phyloP scores from a whole-genome alignment of 441 rosid genomes.

The Gossypium davidsonii region DNA sequence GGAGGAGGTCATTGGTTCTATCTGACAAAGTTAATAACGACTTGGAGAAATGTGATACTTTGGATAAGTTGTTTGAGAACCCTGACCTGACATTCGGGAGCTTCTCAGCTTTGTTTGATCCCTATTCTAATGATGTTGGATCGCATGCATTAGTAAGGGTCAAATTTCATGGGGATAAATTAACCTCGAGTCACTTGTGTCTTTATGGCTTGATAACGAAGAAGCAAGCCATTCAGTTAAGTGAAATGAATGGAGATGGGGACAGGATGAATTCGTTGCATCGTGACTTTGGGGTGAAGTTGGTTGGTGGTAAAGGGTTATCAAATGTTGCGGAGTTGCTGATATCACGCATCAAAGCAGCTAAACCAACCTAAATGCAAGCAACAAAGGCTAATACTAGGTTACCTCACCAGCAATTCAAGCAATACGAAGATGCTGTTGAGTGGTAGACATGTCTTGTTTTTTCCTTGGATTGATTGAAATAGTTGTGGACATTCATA shows the following conservation, averaged over 20 bases:
- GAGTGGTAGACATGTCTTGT: neutral
- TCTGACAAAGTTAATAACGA: slow-evolving; percentile 23
- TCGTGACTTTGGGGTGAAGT: slow-evolving; percentile 27
- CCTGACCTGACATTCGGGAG: slow-evolving; percentile 50
- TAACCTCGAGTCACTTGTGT: slow-evolving; percentile 24
- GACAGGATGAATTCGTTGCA: slow-evolving; percentile 37
- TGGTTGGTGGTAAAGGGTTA: slow-evolving; percentile 45
- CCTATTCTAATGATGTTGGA: slow-evolving; percentile 38
- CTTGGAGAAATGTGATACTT: slow-evolving; percentile 18
- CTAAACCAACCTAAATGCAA: slow-evolving; percentile 24
- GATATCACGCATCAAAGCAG: slow-evolving; percentile 41
- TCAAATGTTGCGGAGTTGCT: slow-evolving; percentile 41
- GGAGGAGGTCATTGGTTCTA: slow-evolving; percentile 40
- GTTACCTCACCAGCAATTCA: slow-evolving; percentile 7
- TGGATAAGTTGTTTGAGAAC: slow-evolving; percentile 35
- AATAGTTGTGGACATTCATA: neutral
- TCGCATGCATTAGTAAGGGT: slow-evolving; percentile 47
- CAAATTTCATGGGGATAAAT: slow-evolving; percentile 25
- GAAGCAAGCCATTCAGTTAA: slow-evolving; percentile 46
- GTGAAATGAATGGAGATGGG: slow-evolving; percentile 44
- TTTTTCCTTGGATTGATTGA: neutral
- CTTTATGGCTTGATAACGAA: slow-evolving; percentile 48
- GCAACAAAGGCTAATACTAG: slow-evolving; percentile 5
- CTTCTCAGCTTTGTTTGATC: slow-evolving; percentile 47
- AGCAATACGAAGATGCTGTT: slow-evolving; percentile 3